Base-by-base conservation (phyloP, 768 basidiomycete genomes). In the Suillus ampliporus region DNA sequence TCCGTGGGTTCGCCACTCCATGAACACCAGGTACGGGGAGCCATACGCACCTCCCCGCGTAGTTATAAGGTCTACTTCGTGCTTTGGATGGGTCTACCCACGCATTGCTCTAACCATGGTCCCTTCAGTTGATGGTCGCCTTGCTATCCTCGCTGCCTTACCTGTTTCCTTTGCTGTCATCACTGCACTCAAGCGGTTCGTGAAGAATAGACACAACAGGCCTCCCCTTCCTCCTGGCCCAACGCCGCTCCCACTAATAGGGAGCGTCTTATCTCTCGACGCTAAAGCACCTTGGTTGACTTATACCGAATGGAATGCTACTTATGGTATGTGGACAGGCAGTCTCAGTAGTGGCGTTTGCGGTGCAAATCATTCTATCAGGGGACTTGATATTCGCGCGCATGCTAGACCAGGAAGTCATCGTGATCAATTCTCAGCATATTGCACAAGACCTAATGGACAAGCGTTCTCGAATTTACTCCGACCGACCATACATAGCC, bases 191-290 rank as follows among this genome's bases (percentile, higher is more conserved):
- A 8, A 1, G 15, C 8, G 47, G 23, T 26, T 26, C 15, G 17
- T 26, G 4, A 1, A 15, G 23, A 48, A 26, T 2, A 26, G 23
- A 48, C 23, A 15, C 14, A 9, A 26, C 26, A 48, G 26, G 6
- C 14, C 14, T 15, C 31, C 58, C 65, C 77, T 76, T 43, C 84
- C 83, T 11, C 84, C 84, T 54, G 85, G 85, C 11, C 85, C 84
- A 4, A 75, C 69, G 41, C 77, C 78, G 7, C 71, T 77, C 19
- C 83, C 83, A 14, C 56, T 85, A 41, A 62, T 85, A 38, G 84
- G 84, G 8, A 82, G 84, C 68, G 61, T 85, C 40, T 74, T 78
- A 51, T 77, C 83, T 67, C 71, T 83, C 46, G 74, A 78, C 15
- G 71, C 43, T 63, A 60, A 61, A 1, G 66, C 69, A n/a, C 72